A percentile compares a stretch with the other conserved stretches of the same genome.
phyloP scores from a whole-genome alignment of 2,329 filamentous ascomycete species.

The Colletotrichum chlorophyti region DNA sequence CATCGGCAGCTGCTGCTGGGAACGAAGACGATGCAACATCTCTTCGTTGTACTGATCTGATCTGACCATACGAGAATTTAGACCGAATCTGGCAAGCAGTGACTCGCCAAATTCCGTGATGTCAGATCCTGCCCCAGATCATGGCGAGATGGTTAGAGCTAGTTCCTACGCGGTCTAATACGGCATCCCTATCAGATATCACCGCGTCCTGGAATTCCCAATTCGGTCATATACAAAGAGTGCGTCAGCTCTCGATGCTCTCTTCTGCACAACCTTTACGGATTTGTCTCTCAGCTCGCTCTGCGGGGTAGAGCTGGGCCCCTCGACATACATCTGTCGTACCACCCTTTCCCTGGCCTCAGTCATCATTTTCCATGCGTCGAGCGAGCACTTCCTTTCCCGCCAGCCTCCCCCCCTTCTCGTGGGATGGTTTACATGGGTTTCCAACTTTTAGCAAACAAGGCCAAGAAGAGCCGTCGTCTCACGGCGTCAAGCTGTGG shows the following conservation, averaged over 20 bases:
- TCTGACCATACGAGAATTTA: not conserved
- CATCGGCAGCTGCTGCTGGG: not conserved
- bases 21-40: not conserved
- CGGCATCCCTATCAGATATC: slow-evolving; percentile 14
- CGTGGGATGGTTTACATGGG: slow-evolving; percentile 2
- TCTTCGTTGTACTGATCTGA: not conserved
- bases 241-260: not conserved
- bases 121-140: slow-evolving; percentile 8
- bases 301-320: slow-evolving; percentile 25
- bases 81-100: not conserved
- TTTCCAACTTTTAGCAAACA: slow-evolving; percentile 17
- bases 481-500: slow-evolving; percentile 22
- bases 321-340: slow-evolving; percentile 7
- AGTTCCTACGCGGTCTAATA: slow-evolving; percentile 10
- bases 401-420: slow-evolving; percentile 10
- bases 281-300: slow-evolving; percentile 19
- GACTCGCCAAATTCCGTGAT: not conserved
- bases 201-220: not conserved
- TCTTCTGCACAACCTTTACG: not conserved
- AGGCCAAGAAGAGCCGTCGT: slow-evolving; percentile 18
- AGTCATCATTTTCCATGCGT: not conserved
- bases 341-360: slow-evolving; percentile 9
- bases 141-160: slow-evolving; percentile 4
- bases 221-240: slow-evolving; percentile 1
- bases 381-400: not conserved